Evolutionary conservation across 2,329 filamentous ascomycete species (phyloP).

Genomic region (Cladosporium colombiae): DNA sequence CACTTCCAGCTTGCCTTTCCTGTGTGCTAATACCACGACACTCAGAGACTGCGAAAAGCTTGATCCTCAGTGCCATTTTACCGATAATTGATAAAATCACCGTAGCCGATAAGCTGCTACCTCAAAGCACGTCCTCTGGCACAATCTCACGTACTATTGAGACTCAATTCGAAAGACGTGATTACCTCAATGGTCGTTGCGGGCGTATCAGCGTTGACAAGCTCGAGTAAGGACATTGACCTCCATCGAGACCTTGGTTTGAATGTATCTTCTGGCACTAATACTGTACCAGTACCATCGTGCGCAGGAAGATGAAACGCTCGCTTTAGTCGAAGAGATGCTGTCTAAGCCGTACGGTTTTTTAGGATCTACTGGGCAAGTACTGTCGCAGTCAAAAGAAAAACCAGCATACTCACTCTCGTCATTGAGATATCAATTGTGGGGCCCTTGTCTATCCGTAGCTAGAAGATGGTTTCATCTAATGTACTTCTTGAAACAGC

Average conservation of each 20-base stretch:
- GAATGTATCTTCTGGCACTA: background rate
- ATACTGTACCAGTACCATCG: background rate
- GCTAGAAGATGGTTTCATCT: background rate
- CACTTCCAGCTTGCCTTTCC: background rate
- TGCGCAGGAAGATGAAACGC: background rate
- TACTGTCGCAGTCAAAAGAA: no score
- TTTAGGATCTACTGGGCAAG: no score
- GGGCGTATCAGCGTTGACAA: background rate
- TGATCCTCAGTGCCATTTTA: no score
- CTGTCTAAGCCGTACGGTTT: no score
- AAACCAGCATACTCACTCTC: background rate
- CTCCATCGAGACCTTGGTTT: background rate
- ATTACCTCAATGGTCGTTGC: background rate
- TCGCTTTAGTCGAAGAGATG: no score
- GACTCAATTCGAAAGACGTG: background rate
- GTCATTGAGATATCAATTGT: background rate
- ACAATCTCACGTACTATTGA: background rate
- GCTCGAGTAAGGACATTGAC: rapidly evolving
- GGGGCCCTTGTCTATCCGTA: background rate
- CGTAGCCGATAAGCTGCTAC: background rate
- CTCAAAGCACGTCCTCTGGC: background rate
- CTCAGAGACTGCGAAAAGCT: background rate
- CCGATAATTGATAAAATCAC: no score
- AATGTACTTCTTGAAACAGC: background rate
- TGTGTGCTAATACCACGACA: background rate